phyloP scores from a whole-genome alignment of 1,139 yeast species.

The Geotrichum bryndzae region DNA sequence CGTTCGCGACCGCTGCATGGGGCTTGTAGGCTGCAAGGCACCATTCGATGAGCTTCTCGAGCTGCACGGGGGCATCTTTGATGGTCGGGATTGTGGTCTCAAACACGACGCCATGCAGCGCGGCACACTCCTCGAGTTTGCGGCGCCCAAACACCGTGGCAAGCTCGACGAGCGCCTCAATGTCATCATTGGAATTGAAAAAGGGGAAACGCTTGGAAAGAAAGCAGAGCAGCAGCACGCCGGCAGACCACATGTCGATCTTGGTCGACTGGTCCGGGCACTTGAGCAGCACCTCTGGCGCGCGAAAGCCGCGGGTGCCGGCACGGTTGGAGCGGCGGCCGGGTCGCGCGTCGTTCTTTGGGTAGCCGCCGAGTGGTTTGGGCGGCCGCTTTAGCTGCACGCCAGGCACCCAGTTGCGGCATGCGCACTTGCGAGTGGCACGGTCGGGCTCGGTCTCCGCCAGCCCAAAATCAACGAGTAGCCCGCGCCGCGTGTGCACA shows the following conservation, averaged over 20 bases:
- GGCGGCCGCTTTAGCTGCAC: background rate
- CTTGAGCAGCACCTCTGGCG: conserved; percentile 87
- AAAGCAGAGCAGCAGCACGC: conserved; percentile 72
- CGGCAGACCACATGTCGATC: conserved; percentile 90
- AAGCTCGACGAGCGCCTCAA: conserved; percentile 82
- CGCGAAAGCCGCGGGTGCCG: conserved; percentile 94
- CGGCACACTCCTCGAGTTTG: conserved; percentile 70
- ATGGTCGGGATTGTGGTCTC: conserved; percentile 52
- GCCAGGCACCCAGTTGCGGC: background rate
- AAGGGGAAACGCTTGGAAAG: conserved; percentile 74
- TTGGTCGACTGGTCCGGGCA: conserved; percentile 79
- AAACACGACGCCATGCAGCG: conserved; percentile 81
- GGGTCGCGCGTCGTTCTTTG: conserved; percentile 47
- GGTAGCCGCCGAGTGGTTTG: conserved; percentile 30
- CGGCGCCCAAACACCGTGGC: conserved; percentile 76
- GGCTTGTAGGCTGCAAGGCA: conserved; percentile 27
- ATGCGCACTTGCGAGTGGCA: conserved; percentile 5
- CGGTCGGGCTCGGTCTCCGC: conserved; percentile 47
- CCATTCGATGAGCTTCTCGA: conserved; percentile 36
- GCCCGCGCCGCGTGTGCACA: conserved; percentile 70
- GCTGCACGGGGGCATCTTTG: conserved; percentile 5
- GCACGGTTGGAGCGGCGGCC: conserved; percentile 95
- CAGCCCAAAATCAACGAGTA: conserved; percentile 85
- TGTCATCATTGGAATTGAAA: conserved; percentile 85
- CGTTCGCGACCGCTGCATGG: conserved; percentile 23